A percentile compares a stretch with the other conserved stretches of the same genome.
Evolutionary conservation across 441 rosid species (phyloP).

Genomic region (Aquilaria agallochum): DNA sequence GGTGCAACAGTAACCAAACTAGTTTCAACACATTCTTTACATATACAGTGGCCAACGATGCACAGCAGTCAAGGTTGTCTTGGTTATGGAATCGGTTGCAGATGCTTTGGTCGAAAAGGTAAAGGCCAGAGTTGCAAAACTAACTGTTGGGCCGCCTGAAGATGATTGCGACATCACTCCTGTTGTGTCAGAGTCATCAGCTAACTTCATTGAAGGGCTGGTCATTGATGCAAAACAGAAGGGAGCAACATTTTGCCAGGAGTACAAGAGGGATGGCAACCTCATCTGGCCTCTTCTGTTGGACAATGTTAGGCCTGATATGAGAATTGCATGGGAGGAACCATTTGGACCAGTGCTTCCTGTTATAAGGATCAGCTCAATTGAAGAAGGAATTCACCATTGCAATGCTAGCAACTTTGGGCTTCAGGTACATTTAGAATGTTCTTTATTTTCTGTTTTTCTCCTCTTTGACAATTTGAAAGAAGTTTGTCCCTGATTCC

Average conservation of each 20-base stretch:
- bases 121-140: conserved; percentile 72
- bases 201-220: conserved; percentile 89
- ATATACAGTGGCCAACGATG: conserved; percentile 82
- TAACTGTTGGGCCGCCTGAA: conserved; percentile 83
- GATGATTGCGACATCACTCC: conserved; percentile 92
- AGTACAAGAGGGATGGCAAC: conserved; percentile 86
- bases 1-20: too few species aligned
- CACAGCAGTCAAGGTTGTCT: conserved; percentile 89
- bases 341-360: conserved; percentile 96
- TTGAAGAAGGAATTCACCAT: conserved; percentile 96
- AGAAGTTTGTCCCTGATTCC: too few species aligned
- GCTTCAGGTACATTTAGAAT: conserved; percentile 54
- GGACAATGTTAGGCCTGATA: conserved; percentile 89
- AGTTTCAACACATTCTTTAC: too few species aligned
- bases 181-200: conserved; percentile 89
- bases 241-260: conserved; percentile 94
- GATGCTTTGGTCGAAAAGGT: conserved; percentile 75
- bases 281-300: conserved; percentile 94
- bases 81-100: conserved; percentile 88
- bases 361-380: conserved; percentile 65
- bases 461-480: too few species aligned
- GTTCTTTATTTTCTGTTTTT: too few species aligned
- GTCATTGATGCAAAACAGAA: conserved; percentile 88
- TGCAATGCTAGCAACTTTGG: conserved; percentile 99
- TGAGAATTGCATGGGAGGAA: conserved; percentile 99